Evolutionary conservation across 2,329 filamentous ascomycete genomes (phyloP).

Genomic region (Macrophomina pseudophaseolina): DNA sequence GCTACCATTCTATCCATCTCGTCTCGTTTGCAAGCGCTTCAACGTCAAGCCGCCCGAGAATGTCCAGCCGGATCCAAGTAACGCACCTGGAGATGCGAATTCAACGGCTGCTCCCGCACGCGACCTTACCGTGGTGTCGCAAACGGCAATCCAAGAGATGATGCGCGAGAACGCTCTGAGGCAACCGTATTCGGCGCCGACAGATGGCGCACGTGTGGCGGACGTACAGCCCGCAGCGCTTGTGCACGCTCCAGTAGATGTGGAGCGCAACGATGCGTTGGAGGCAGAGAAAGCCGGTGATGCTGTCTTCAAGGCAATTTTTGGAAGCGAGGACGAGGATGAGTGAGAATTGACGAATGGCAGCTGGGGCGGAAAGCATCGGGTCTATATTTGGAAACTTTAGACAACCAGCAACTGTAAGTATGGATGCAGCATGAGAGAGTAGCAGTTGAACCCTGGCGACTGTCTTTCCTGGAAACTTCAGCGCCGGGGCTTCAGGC

Average conservation of each 20-base stretch:
- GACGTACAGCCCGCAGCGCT: constrained; percentile 30
- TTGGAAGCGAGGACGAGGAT: constrained; percentile 84
- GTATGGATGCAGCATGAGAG: background rate
- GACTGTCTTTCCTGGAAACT: background rate
- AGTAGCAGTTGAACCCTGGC: background rate
- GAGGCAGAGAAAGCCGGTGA: constrained; percentile 77
- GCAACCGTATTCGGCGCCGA: constrained; percentile 33
- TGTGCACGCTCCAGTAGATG: constrained; percentile 59
- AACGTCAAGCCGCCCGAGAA: constrained; percentile 73
- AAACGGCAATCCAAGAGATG: constrained; percentile 55
- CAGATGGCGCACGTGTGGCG: constrained; percentile 4
- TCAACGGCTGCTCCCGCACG: constrained; percentile 15
- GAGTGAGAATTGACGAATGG: constrained; percentile 35
- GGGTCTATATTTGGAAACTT: background rate
- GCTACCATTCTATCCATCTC: constrained; percentile 76
- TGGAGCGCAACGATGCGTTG: constrained; percentile 77
- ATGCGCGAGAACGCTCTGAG: constrained; percentile 34
- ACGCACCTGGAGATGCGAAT: constrained; percentile 27
- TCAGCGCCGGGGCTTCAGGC: background rate
- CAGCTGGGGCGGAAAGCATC: background rate
- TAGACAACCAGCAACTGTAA: background rate
- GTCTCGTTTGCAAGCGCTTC: constrained; percentile 92
- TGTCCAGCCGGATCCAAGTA: constrained; percentile 8
- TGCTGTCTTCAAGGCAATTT: constrained; percentile 88
- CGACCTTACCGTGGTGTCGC: constrained; percentile 57